Base-by-base conservation (phyloP, 192 early-diverging fungal genomes). In the Linnemannia hyalina region DNA sequence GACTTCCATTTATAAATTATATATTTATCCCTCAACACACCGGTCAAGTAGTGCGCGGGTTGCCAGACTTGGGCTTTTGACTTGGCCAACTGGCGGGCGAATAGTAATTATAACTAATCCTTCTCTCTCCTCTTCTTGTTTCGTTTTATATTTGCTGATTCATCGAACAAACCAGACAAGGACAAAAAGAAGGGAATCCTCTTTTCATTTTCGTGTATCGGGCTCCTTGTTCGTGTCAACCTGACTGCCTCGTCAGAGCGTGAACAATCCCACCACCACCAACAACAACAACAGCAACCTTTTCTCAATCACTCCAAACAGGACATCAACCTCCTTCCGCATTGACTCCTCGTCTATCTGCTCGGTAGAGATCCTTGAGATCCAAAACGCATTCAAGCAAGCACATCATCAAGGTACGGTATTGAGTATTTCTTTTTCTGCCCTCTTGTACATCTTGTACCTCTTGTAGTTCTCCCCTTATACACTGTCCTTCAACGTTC, bases 161-260 rank as follows among this genome's bases (percentile, higher is more conserved):
- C 49, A 18, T 52, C 49, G 18, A 52, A 52, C 44, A 52, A 46
- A 2, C 44, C 49, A 52, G 49, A 52, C 49, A 22, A 52, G 49
- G 49, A 20, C 20, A 52, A 32, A 26, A 13, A 26, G 11, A 65
- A 10, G 15, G 60, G 11, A 15, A 32, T 13, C 1, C 60, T 29
- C n/a, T 26, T 29, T 65, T 65, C 60, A 65, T 26, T 65, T 29
- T 65, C 11, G 60, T 65, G 60, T 65, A 65, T 65, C 60, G 60
- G 60, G 60, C 60, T 32, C 60, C 60, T 65, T 65, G 60, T 65
- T 65, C 60, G 60, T 65, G 60, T 65, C 60, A 16, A 65, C 60
- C 60, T 65, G 60, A 65, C 60, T 10, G 60, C 60, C 29, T 65
- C 7, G 60, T 65, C 60, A 65, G 60, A 65, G 60, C 60, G 60